Evolutionary conservation across 73 alveolate species (phyloP), one percentile per base, ranked within the genome.

Genomic region (Tetrahymena thermophila): DNA sequence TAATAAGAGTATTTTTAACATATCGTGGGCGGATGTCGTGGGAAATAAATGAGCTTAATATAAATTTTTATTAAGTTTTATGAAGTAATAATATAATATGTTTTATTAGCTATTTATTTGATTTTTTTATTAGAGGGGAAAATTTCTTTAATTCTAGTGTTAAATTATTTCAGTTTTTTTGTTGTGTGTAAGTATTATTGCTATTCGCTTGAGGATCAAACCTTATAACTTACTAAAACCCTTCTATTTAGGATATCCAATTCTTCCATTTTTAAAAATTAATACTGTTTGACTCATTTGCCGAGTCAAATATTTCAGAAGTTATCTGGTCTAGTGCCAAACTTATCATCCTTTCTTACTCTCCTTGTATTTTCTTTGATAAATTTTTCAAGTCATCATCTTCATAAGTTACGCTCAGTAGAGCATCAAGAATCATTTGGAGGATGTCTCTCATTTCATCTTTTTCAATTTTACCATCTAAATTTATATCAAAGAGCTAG

Each of bases 401-500:
- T 94, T 94, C 97, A 85, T 84, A 85, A 16, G 93, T 28, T 17
- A 85, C 50, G 16, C 84, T 42, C 34, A 85, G 56, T 10, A 50
- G 23, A 85, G 94, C 97, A 85, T 95, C 97, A 19, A 95, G 84
- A 85, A 95, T 85, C 97, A 95, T 95, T 94, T 85, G 57, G 57
- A 95, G 93, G 43, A 95, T 55, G 89, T 95, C 94, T 43, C 94
- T 85, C 97, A 95, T 95, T 56, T 95, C 97, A 95, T 95, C 97
- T 93, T 95, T 95, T 95, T 95, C 97, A 34, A 95, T 95, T 56
- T 93, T 95, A 34, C 97, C 97, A 56, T 95, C 97, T 43, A 95
- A 95, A 55, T 95, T 95, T 35, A 95, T 44, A 89, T 95, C 97
- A 50, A 95, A 95, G 44, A 95, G 93, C 40, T 94, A 95, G 56